A percentile compares a stretch with the other conserved stretches of the same genome.
Conservation (phyloP, 352 stramenopile species). For the Phytophthora brassicae region DNA sequence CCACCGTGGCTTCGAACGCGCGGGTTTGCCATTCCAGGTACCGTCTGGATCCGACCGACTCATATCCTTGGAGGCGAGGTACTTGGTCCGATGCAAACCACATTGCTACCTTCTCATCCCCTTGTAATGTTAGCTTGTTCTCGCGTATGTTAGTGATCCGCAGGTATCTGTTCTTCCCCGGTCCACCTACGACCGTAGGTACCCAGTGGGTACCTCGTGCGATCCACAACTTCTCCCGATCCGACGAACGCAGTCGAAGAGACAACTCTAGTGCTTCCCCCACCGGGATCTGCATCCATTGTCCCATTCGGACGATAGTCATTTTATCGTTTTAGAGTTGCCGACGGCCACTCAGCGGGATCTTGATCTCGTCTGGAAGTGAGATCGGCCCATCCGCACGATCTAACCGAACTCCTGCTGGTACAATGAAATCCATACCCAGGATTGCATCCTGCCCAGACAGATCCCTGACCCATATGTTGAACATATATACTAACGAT, state of each 20-base stretch:
- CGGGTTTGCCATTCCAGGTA: constrained; percentile 3
- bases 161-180: constrained; percentile 1
- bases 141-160: constrained; percentile 14
- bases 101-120: background rate
- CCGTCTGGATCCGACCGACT: constrained; percentile 1
- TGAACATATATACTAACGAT: constrained; percentile 16
- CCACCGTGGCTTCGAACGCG: background rate
- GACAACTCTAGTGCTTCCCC: no score
- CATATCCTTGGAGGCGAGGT: constrained; percentile 7
- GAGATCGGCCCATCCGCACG: constrained; percentile 4
- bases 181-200: background rate
- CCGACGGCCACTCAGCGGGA: background rate
- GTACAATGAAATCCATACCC: constrained; percentile 24
- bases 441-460: constrained; percentile 13
- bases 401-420: constrained; percentile 6
- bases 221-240: constrained; percentile 9
- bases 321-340: no score
- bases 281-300: no score
- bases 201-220: constrained; percentile 1
- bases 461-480: constrained; percentile 14
- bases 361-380: constrained; percentile 14
- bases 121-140: background rate
- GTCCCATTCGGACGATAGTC: no score
- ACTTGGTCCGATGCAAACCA: constrained; percentile 4
- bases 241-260: no score